Evolutionary conservation across 1,284 basidiomycete genomes (phyloP).

Genomic region (Cerioporus squamosus): DNA sequence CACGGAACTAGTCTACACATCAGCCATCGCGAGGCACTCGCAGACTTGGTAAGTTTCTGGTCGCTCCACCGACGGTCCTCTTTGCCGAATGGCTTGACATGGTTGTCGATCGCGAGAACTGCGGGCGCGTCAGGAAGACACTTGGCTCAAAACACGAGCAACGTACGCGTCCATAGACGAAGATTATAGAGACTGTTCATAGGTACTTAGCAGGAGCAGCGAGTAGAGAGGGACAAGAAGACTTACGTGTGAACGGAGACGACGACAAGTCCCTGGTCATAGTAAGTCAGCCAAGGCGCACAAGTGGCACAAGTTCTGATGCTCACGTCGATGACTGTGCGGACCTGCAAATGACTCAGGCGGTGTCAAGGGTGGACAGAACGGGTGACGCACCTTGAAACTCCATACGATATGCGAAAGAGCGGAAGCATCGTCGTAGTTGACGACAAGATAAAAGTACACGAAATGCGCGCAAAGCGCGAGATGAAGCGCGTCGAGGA

Average conservation of each 20-base stretch:
- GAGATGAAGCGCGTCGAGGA: conserved; percentile 29
- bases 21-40: conserved; percentile 13
- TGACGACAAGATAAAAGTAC: conserved; percentile 30
- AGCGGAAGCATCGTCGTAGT: conserved; percentile 21
- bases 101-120: conserved; percentile 24
- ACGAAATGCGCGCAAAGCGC: conserved; percentile 27
- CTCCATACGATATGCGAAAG: conserved; percentile 28
- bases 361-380: neutral
- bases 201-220: neutral
- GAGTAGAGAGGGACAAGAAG: neutral
- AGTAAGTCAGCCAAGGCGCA: neutral
- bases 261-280: conserved; percentile 20
- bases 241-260: conserved; percentile 26
- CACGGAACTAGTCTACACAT: conserved; percentile 19
- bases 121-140: neutral
- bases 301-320: neutral
- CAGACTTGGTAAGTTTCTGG: conserved; percentile 11
- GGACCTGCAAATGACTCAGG: conserved; percentile 12
- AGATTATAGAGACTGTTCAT: conserved; percentile 21
- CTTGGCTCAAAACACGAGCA: neutral
- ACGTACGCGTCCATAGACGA: conserved; percentile 26
- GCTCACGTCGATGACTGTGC: conserved; percentile 27
- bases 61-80: conserved; percentile 20
- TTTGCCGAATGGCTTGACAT: conserved; percentile 19
- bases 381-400: conserved; percentile 23